Evolutionary conservation across 257 asterid species (phyloP).

Genomic region (Solanum piurae): DNA sequence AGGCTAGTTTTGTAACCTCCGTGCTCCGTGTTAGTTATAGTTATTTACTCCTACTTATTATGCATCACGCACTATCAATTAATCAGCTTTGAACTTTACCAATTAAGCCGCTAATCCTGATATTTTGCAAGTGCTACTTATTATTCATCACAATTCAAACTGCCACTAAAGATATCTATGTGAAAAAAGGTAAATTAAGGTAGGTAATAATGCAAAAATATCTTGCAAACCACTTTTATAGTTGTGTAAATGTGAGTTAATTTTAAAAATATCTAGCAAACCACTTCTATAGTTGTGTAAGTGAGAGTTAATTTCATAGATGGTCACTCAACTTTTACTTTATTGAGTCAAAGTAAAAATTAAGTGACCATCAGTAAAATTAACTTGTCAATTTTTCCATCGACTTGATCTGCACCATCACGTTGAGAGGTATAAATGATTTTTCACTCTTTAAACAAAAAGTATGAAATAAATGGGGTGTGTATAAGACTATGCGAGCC

Average conservation of each 20-base stretch:
- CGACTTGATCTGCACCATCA: neutral
- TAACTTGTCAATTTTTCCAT: no score
- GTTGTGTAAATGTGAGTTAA: neutral
- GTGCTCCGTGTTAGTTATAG: neutral
- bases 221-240: neutral
- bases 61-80: neutral
- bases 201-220: neutral
- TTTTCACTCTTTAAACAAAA: neutral
- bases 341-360: neutral
- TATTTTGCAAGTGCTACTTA: neutral
- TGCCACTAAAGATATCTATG: neutral
- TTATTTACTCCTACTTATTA: neutral
- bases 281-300: neutral
- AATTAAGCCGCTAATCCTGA: neutral
- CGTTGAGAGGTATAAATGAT: neutral
- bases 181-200: neutral
- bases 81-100: neutral
- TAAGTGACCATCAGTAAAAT: no score
- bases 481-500: neutral
- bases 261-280: neutral
- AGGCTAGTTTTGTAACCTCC: neutral
- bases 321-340: neutral
- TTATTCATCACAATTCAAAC: neutral
- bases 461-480: neutral
- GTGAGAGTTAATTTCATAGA: neutral